Conservation (phyloP, 2,329 filamentous ascomycete species). For the Phaeomoniella chlamydospora region DNA sequence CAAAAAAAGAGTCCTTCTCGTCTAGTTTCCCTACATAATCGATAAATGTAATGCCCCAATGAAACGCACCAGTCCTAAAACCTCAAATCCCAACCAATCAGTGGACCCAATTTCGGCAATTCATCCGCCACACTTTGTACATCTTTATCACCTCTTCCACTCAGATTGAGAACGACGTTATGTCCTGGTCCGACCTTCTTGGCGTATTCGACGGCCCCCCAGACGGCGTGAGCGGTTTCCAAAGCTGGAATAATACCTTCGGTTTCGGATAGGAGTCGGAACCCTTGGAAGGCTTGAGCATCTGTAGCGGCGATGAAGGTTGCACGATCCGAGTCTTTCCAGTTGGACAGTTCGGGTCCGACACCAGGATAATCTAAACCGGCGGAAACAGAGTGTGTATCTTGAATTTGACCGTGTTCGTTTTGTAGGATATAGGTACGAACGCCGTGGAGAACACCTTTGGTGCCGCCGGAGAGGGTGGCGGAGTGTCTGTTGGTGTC, state of each 20-base stretch:
- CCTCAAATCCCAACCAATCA: conserved; percentile 62
- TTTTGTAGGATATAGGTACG: conserved; percentile 92
- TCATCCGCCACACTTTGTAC: conserved; percentile 96
- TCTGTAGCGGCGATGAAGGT: conserved; percentile 87
- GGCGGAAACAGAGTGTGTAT: conserved; percentile 93
- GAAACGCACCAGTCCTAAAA: conserved; percentile 25
- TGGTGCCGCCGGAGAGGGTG: conserved; percentile 70
- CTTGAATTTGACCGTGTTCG: conserved; percentile 78
- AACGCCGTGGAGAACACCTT: conserved; percentile 90
- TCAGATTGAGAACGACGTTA: conserved; percentile 87
- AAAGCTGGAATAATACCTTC: conserved; percentile 96
- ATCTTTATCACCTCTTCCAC: conserved; percentile 92
- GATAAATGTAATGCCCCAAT: no score
- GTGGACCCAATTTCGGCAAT: conserved; percentile 71
- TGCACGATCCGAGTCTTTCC: conserved; percentile 83
- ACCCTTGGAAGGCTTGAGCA: conserved; percentile 75
- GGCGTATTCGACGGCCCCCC: conserved; percentile 73
- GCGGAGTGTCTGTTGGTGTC: conserved; percentile 77
- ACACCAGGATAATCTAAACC: conserved; percentile 96
- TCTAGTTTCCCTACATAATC: no score
- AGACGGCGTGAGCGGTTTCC: conserved; percentile 87
- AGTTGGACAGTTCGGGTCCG: conserved; percentile 76
- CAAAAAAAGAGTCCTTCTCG: no score
- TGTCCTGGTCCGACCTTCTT: conserved; percentile 83
- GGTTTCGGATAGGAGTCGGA: conserved; percentile 68